A percentile compares a stretch with the other conserved stretches of the same genome.
phyloP scores from a whole-genome alignment of 2,329 filamentous ascomycete genomes.

The Fonsecaea nubica region DNA sequence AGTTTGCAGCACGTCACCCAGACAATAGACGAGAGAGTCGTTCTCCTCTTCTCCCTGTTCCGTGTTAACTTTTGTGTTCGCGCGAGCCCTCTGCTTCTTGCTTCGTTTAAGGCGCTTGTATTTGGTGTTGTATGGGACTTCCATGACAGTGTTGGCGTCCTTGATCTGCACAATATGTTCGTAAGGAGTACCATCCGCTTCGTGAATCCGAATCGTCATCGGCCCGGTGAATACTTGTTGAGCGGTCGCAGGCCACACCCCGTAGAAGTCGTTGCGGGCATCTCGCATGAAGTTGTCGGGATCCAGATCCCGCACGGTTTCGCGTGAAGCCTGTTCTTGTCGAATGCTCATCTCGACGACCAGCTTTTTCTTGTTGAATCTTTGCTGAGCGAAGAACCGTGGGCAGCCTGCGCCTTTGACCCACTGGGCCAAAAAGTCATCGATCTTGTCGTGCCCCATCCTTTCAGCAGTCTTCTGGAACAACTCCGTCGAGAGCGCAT shows the following conservation, averaged over 20 bases:
- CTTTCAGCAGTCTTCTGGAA: slow-evolving; percentile 89
- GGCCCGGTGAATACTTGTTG: slow-evolving; percentile 90
- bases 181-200: slow-evolving; percentile 96
- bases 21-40: slow-evolving; percentile 84
- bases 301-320: slow-evolving; percentile 65
- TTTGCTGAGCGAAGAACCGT: slow-evolving; percentile 80
- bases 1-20: slow-evolving; percentile 87
- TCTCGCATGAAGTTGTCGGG: slow-evolving; percentile 82
- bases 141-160: slow-evolving; percentile 81
- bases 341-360: slow-evolving; percentile 90
- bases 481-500: slow-evolving; percentile 72
- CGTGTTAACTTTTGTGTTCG: slow-evolving; percentile 61
- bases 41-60: slow-evolving; percentile 73
- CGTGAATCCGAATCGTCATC: slow-evolving; percentile 97
- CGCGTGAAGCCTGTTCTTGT: slow-evolving; percentile 71
- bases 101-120: slow-evolving; percentile 96
- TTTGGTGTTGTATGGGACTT: slow-evolving; percentile 98
- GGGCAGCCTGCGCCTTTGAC: slow-evolving; percentile 87
- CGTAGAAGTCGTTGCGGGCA: slow-evolving; percentile 76
- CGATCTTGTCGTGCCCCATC: slow-evolving; percentile 82
- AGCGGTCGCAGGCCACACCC: slow-evolving; percentile 71
- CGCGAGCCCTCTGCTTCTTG: slow-evolving; percentile 78
- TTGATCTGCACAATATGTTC: slow-evolving; percentile 97
- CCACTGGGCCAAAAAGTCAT: slow-evolving; percentile 94
- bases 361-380: slow-evolving; percentile 97